Percentiles rank a stretch among this genome's conserved stretches.
phyloP scores from a whole-genome alignment of 2,329 filamentous ascomycete genomes.

The Tolypocladium guangdongense region DNA sequence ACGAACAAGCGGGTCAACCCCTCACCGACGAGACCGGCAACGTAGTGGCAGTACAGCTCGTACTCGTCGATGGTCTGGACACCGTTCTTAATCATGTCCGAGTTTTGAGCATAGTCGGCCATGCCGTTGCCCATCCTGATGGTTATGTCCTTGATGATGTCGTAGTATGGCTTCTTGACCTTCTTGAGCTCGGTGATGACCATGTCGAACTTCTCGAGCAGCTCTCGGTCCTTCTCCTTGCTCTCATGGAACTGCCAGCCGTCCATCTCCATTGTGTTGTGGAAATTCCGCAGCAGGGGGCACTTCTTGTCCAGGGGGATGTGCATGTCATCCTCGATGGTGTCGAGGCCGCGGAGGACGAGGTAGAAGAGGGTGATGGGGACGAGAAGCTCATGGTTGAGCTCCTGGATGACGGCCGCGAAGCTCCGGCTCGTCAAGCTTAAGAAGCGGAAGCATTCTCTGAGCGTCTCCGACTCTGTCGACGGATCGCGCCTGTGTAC shows the following conservation, averaged over 20 bases:
- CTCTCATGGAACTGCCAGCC: conserved; percentile 87
- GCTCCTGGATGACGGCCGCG: conserved; percentile 82
- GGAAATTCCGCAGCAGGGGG: conserved; percentile 73
- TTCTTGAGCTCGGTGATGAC: conserved; percentile 80
- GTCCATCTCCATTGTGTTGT: conserved; percentile 66
- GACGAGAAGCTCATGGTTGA: conserved; percentile 86
- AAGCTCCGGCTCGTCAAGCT: conserved; percentile 89
- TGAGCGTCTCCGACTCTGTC: conserved; percentile 64
- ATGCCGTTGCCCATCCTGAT: conserved; percentile 96
- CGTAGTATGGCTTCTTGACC: conserved; percentile 73
- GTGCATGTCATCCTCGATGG: conserved; percentile 98
- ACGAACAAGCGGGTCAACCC: conserved; percentile 87
- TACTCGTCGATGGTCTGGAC: conserved; percentile 81
- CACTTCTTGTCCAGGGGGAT: conserved; percentile 74
- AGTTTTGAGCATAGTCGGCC: conserved; percentile 87
- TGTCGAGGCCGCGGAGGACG: conserved; percentile 82
- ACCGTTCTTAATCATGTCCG: conserved; percentile 68
- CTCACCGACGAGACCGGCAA: conserved; percentile 96
- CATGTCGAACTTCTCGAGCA: conserved; percentile 85
- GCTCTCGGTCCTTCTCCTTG: conserved; percentile 86
- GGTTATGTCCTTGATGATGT: conserved; percentile 86
- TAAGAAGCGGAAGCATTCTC: conserved; percentile 78
- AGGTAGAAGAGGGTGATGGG: conserved; percentile 91
- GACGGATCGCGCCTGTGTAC: conserved; percentile 71
- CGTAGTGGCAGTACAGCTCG: conserved; percentile 95